Conservation (phyloP, 2,329 filamentous ascomycete genomes). For the Penicillium sp. region DNA sequence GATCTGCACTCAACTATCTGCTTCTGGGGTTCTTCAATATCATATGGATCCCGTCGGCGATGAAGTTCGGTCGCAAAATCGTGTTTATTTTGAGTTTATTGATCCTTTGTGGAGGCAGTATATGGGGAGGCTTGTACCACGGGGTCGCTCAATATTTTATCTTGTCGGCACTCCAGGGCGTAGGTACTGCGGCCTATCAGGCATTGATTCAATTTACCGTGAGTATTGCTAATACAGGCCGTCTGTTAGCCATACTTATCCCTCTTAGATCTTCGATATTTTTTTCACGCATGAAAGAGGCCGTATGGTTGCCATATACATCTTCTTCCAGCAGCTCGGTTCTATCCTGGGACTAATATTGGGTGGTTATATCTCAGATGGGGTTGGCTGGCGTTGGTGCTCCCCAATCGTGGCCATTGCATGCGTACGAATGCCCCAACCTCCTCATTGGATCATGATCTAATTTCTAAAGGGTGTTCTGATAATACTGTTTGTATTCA, state of each 20-base stretch:
- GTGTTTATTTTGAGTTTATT: slow-evolving; percentile 38
- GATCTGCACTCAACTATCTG: slow-evolving; percentile 43
- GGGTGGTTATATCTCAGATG: slow-evolving; percentile 37
- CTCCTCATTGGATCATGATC: background rate
- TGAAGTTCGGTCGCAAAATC: slow-evolving; percentile 35
- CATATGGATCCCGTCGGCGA: slow-evolving; percentile 37
- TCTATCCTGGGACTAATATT: slow-evolving; percentile 40
- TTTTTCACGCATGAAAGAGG: slow-evolving; percentile 43
- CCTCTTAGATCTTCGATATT: slow-evolving; percentile 35
- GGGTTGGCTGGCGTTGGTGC: slow-evolving; percentile 39
- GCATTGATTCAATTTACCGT: slow-evolving; percentile 42
- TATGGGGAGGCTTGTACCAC: slow-evolving; percentile 34
- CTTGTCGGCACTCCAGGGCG: slow-evolving; percentile 31
- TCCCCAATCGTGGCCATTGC: slow-evolving; percentile 34
- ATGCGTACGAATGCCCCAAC: slow-evolving; percentile 22
- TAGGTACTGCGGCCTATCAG: slow-evolving; percentile 40
- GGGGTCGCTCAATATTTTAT: slow-evolving; percentile 33
- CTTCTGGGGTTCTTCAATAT: slow-evolving; percentile 45
- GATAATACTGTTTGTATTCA: slow-evolving; percentile 31
- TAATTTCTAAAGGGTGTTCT: slow-evolving; percentile 19
- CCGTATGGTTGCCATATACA: slow-evolving; percentile 37
- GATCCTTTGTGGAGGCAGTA: slow-evolving; percentile 29
- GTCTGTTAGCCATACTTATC: background rate
- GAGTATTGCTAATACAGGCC: background rate
- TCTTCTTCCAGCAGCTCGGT: slow-evolving; percentile 43